Conservation (phyloP, 78 protist species). For the Dictyostelium discoideum region dicty_2.7 NC_007091.3:4484001-4484500, state of each 20-base stretch:
- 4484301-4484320: conserved; percentile 53
- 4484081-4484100: conserved; percentile 19
- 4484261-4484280: conserved; percentile 83
- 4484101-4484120: not conserved
- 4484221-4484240: not conserved
- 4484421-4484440: conserved; percentile 84
- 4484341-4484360: not conserved
- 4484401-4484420: not conserved
- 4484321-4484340: not conserved
- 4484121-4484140: not conserved
- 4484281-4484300: conserved; percentile 85
- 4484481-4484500: conserved; percentile 20
- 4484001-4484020: not conserved
- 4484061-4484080: conserved; percentile 83
- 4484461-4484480: conserved; percentile 53
- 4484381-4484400: conserved; percentile 13
- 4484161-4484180: not conserved
- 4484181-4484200: not conserved
- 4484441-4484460: conserved; percentile 70
- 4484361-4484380: conserved; percentile 8
- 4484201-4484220: not conserved
- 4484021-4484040: conserved; percentile 42
- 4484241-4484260: conserved; percentile 12
- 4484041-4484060: conserved; percentile 62
- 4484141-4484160: not conserved